These are phyloP conservation scores for Erythrobasidium hasegawianum DNA, from an alignment of 1,284 basidiomycete species.

Conservation along the genomic window DNA sequence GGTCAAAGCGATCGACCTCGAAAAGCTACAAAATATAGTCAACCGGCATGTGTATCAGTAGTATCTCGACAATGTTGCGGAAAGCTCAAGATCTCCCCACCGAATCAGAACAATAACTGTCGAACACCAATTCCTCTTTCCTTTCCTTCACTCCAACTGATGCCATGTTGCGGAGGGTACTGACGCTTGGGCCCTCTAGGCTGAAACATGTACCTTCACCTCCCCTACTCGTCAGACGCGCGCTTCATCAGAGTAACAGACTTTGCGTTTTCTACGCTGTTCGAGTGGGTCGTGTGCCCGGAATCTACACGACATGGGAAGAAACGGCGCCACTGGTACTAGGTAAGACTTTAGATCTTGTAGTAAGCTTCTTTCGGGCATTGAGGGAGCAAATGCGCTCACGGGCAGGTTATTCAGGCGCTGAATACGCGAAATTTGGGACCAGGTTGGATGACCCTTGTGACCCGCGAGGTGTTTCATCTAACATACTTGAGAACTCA, in stretches of 20 bases:
- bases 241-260: too few relatives aligned
- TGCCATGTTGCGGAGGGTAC: too few relatives aligned
- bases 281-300: neutral
- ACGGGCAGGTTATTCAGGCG: neutral
- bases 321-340: neutral
- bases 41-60: slow-evolving; percentile 19
- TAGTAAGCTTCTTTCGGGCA: neutral
- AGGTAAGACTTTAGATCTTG: too few relatives aligned
- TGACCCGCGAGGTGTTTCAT: neutral
- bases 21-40: slow-evolving; percentile 23
- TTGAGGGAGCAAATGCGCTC: neutral
- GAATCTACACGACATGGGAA: neutral
- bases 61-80: too few relatives aligned
- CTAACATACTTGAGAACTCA: neutral
- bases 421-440: neutral
- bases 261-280: too few relatives aligned
- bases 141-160: too few relatives aligned
- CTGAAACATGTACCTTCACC: too few relatives aligned
- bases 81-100: too few relatives aligned
- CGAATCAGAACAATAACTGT: too few relatives aligned
- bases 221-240: too few relatives aligned
- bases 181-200: too few relatives aligned
- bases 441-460: neutral
- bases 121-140: too few relatives aligned
- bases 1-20: slow-evolving; percentile 32